Percentiles rank a stretch among this genome's conserved stretches.
These are phyloP conservation scores for Pelargonium australe DNA, from an alignment of 441 rosid genomes.

Conservation along the genomic window DNA sequence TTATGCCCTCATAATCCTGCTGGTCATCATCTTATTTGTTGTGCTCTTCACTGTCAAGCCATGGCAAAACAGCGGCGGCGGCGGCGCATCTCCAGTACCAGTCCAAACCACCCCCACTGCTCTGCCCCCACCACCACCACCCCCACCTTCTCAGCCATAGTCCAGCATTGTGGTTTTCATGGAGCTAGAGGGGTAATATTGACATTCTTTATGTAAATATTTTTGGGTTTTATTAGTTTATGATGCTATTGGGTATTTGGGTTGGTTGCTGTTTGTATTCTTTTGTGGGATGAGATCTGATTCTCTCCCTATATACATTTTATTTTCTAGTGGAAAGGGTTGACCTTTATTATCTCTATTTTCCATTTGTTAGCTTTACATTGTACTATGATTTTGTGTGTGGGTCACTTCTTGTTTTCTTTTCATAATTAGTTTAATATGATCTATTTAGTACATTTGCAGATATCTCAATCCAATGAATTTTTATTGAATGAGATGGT, in stretches of 20 bases:
- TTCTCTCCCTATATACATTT: too few relatives aligned
- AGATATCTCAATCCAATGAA: too few relatives aligned
- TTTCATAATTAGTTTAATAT: too few relatives aligned
- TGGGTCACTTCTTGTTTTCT: too few relatives aligned
- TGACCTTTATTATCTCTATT: too few relatives aligned
- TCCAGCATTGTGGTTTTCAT: neutral
- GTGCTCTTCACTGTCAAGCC: slow-evolving; percentile 51
- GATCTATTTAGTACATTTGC: too few relatives aligned
- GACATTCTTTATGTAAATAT: neutral
- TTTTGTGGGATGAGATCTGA: neutral
- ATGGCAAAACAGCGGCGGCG: neutral
- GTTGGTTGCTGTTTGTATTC: neutral
- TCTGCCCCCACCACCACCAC: neutral
- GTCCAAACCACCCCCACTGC: neutral
- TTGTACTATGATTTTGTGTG: too few relatives aligned
- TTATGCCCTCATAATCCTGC: slow-evolving; percentile 39
- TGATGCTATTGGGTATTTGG: neutral
- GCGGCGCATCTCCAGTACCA: neutral
- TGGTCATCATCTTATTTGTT: slow-evolving; percentile 36
- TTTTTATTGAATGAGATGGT: too few relatives aligned
- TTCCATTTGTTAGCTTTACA: too few relatives aligned
- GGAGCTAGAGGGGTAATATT: neutral
- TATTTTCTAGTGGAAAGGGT: too few relatives aligned
- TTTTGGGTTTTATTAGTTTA: neutral
- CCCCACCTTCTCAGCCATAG: too few relatives aligned